Evolutionary conservation across 2,329 filamentous ascomycete species (phyloP).

Genomic region (Biscogniauxia sp.): DNA sequence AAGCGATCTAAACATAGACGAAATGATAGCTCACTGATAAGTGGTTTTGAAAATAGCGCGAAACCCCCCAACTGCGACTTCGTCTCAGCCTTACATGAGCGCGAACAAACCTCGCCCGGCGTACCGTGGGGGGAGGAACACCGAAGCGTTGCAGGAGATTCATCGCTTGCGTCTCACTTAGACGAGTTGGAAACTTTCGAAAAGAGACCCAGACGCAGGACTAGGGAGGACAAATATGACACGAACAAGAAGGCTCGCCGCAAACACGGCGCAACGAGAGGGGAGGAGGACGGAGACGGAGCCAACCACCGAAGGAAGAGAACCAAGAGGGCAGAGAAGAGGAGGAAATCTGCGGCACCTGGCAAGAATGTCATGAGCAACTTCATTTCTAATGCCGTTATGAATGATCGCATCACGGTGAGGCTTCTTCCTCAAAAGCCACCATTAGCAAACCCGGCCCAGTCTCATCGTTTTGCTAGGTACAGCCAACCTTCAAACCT

Average conservation of each 20-base stretch:
- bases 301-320: slow-evolving; percentile 14
- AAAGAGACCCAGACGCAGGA: slow-evolving; percentile 54
- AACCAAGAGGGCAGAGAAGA: slow-evolving; percentile 18
- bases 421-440: neutral
- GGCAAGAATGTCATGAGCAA: slow-evolving; percentile 51
- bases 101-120: slow-evolving; percentile 7
- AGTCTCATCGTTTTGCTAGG: slow-evolving; percentile 20
- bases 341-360: slow-evolving; percentile 33
- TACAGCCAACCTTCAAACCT: slow-evolving; percentile 32
- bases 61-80: slow-evolving; percentile 9
- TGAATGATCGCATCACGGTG: slow-evolving; percentile 53
- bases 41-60: slow-evolving; percentile 16
- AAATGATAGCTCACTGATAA: slow-evolving; percentile 29
- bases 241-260: slow-evolving; percentile 31
- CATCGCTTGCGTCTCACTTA: slow-evolving; percentile 15
- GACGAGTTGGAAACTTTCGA: slow-evolving; percentile 37
- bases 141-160: slow-evolving; percentile 11
- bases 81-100: slow-evolving; percentile 1
- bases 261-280: slow-evolving; percentile 26
- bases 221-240: slow-evolving; percentile 55
- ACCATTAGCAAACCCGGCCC: neutral
- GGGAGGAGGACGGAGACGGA: slow-evolving; percentile 2
- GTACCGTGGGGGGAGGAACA: slow-evolving; percentile 10
- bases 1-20: slow-evolving; percentile 20
- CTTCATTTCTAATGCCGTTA: slow-evolving; percentile 55